Conservation (phyloP, 192 early-diverging fungal genomes). For the Phycomyces nitens region DNA sequence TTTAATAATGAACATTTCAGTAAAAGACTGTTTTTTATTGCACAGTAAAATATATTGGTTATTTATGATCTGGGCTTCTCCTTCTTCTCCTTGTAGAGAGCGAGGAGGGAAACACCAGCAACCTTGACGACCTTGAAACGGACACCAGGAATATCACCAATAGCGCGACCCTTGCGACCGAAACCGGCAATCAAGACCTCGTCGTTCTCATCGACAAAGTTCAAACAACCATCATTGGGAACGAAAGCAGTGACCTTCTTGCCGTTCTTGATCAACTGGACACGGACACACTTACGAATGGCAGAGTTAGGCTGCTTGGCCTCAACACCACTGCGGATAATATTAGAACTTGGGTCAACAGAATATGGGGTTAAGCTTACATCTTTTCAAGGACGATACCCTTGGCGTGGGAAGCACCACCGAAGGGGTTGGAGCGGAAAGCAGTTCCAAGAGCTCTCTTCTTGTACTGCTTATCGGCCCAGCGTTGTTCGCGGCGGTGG, state of each 20-base stretch:
- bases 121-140: constrained; percentile 99
- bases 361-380: no score
- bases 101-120: constrained; percentile 96
- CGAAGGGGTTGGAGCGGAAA: constrained; percentile 97
- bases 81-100: constrained; percentile 99
- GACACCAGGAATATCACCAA: constrained; percentile 99
- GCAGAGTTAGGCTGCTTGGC: constrained; percentile 99
- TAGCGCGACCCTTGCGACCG: constrained; percentile 98
- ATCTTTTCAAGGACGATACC: constrained; percentile 99
- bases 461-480: constrained; percentile 99
- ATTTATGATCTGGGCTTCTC: constrained; percentile 96
- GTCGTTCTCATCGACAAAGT: constrained; percentile 99
- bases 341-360: no score
- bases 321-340: constrained; percentile 85
- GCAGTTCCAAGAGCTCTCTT: constrained; percentile 96
- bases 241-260: constrained; percentile 99
- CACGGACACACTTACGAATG: constrained; percentile 99
- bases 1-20: neutral
- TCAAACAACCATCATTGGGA: constrained; percentile 99
- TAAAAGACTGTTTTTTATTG: neutral
- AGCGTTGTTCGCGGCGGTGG: constrained; percentile 96
- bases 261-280: constrained; percentile 99
- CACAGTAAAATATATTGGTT: neutral
- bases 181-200: constrained; percentile 99
- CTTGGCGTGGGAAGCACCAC: constrained; percentile 99